Conservation (phyloP, 2,329 filamentous ascomycete species). For the Furcasterigmium sp. region DNA sequence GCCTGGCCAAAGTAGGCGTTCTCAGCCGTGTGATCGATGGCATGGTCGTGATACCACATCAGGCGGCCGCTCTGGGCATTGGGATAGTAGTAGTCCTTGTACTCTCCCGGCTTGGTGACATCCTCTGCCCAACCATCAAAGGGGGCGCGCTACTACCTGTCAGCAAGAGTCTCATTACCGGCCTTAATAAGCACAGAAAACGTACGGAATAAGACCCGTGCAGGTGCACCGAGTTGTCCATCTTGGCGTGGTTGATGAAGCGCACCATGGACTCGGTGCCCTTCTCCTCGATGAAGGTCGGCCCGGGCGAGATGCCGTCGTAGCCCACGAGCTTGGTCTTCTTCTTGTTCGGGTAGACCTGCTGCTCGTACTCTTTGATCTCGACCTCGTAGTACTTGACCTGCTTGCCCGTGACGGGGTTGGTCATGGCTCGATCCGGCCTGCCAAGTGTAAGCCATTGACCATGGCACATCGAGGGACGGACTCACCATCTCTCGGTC, state of each 20-base stretch:
- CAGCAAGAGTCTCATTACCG: neutral
- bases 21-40: slow-evolving; percentile 34
- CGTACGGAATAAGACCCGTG: slow-evolving; percentile 39
- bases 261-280: slow-evolving; percentile 43
- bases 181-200: neutral
- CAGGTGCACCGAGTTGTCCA: slow-evolving; percentile 37
- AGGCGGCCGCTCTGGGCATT: slow-evolving; percentile 42
- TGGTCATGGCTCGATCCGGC: slow-evolving; percentile 9
- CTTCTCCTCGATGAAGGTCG: slow-evolving; percentile 37
- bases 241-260: slow-evolving; percentile 37
- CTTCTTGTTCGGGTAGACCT: slow-evolving; percentile 17
- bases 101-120: slow-evolving; percentile 36
- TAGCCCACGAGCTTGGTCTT: slow-evolving; percentile 30
- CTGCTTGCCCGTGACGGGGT: slow-evolving; percentile 23
- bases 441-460: neutral
- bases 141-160: slow-evolving; percentile 25
- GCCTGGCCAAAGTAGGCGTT: slow-evolving; percentile 48
- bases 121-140: slow-evolving; percentile 46
- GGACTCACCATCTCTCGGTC: slow-evolving; percentile 28
- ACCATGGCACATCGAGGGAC: neutral
- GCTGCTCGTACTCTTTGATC: slow-evolving; percentile 16
- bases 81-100: slow-evolving; percentile 53
- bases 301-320: slow-evolving; percentile 43
- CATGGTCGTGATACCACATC: slow-evolving; percentile 46
- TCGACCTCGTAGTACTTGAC: slow-evolving; percentile 22